Base-by-base conservation (phyloP, 2,329 filamentous ascomycete genomes). In the Diaporthe sp. region DNA sequence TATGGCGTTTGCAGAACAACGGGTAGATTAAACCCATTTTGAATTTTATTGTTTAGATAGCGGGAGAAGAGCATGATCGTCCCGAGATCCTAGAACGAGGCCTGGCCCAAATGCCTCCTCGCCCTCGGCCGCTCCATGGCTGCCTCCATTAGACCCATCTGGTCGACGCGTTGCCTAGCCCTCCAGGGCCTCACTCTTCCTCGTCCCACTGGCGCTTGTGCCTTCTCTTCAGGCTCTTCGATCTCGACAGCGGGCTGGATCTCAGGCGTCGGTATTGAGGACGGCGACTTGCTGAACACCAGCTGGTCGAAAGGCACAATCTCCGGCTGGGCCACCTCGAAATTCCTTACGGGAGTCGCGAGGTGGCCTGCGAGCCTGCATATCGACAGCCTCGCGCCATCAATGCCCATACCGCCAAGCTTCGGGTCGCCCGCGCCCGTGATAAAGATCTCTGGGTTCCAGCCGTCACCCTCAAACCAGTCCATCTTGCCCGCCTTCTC, bases 221-320 rank as follows among this genome's bases (percentile, higher is more conserved):
- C 28, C 28, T 22, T 73, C 71, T 77, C 76, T 8, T 60, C 63
- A 2, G 76, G 34, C 74, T 78, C 77, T 65, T 80, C 77, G 1
- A 77, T 55, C 76, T 78, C 76, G 60, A 79, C 78, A 4, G 75
- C 65, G 5, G n/a, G 60, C 53, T 49, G 44, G 25, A 22, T 49
- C n/a, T 74, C 39, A 15, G 49, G n/a, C 58, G 58, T 34, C 10
- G 49, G 58, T 17, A 39, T 42, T 68, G 58, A 74, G 65, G 49
- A 76, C 51, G 77, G 72, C 63, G 71, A 76, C 76, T 65, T 72
- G 4, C 75, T 61, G 78, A 79, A 81, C 37, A 77, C 70, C 53
- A 85, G 80, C 75, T 85, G 78, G 28, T 84, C 82, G 79, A 82
- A 84, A 7, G 82, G 80, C 20, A 84, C 81, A n/a, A 83, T 80